Percentiles rank a stretch among this genome's conserved stretches.
Evolutionary conservation across 2,329 filamentous ascomycete genomes (phyloP).

Genomic region (Penicillium fuscoglaucum): DNA sequence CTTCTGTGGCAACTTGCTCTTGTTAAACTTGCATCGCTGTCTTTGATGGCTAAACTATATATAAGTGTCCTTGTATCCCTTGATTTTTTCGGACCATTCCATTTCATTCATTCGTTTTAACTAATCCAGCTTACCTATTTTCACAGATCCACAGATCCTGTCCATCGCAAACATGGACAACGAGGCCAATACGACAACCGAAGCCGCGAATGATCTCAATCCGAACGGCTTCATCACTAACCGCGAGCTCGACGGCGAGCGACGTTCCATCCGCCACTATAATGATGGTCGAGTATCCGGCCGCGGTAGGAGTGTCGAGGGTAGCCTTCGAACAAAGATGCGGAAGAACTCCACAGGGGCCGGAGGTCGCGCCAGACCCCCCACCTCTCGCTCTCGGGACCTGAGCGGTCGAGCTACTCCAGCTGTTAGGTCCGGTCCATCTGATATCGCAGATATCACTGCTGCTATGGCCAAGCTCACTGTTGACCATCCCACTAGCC

Average conservation of each 20-base stretch:
- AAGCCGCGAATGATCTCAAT: background rate
- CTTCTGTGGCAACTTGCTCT: background rate
- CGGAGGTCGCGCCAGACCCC: background rate
- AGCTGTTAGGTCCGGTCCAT: too few species aligned
- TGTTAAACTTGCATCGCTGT: background rate
- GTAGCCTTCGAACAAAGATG: background rate
- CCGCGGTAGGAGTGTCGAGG: background rate
- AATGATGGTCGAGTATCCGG: constrained; percentile 6
- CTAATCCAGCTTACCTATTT: background rate
- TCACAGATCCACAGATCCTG: background rate
- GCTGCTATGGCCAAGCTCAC: background rate
- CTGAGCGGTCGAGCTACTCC: background rate
- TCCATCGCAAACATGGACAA: background rate
- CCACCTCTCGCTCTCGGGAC: background rate
- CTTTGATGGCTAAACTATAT: background rate
- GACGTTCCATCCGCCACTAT: constrained; percentile 6
- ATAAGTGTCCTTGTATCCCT: background rate
- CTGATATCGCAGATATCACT: background rate
- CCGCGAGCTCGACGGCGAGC: constrained; percentile 1
- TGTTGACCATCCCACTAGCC: background rate
- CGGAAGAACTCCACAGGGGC: background rate
- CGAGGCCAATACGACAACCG: background rate
- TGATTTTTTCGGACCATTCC: background rate
- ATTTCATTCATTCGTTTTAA: background rate
- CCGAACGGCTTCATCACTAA: constrained; percentile 7